Base-by-base conservation (phyloP, 2,329 filamentous ascomycete species). In the Colletotrichum sp. region DNA sequence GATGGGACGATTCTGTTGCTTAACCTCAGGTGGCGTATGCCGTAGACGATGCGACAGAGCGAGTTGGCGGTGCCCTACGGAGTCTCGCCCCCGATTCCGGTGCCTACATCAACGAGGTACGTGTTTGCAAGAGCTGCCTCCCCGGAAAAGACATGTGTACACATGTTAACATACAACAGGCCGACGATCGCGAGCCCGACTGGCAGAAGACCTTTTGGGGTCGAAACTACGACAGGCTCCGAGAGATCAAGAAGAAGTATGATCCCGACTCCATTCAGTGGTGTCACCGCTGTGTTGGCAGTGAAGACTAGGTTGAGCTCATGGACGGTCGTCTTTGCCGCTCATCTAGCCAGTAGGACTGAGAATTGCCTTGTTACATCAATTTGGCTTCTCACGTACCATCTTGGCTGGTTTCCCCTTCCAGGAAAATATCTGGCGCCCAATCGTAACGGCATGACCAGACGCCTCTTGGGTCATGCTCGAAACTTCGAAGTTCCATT, bases 151-250 rank as follows among this genome's bases (percentile, higher is more conserved):
- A 1, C 9, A 49, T 21, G 10, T 3, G 6, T 0, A 49, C 44
- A 49, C 3, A 4, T 49, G 44, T 2, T 49, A 6, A 49, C 6
- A 16, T 13, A 2, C 10, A 13, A 13, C 16, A 71, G 69, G 69
- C 59, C n/a, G 64, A 36, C 7, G 7, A 10, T 6, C 55, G 63
- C 13, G 59, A 71, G 59, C 44, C 69, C 13, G 77, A 81, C 26
- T 84, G 81, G 72, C 77, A 76, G 6, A 49, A 79, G 70, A 72
- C 78, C 4, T 84, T 84, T 67, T 84, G 79, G 44, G 83, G 83
- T 9, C 30, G 55, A 8, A 66, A 80, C 39, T 84, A 84, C 30
- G 72, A 72, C 7, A 68, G 78, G 7, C 79, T 84, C 15, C 52
- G 78, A 5, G 69, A 74, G 18, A 78, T 82, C 30, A 84, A 84